Percentiles rank a stretch among this genome's conserved stretches.
phyloP scores from a whole-genome alignment of 2,329 filamentous ascomycete species.

The Aspergillus chevalieri region DNA sequence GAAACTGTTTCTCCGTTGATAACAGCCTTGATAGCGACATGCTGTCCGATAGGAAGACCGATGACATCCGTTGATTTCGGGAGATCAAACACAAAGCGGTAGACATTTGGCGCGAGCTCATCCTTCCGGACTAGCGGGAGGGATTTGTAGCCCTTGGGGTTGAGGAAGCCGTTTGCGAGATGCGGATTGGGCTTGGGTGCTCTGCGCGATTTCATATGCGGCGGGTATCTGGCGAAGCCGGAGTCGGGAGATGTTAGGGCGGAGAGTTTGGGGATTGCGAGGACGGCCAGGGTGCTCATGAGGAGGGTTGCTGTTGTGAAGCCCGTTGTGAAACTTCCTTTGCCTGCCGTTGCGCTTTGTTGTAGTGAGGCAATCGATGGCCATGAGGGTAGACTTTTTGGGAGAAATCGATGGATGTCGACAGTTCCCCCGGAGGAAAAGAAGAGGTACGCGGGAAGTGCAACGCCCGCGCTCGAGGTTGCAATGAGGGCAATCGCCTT shows the following conservation, averaged over 20 bases:
- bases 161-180: constrained; percentile 43
- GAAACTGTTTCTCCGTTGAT: constrained; percentile 43
- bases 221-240: constrained; percentile 25
- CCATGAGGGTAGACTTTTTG: neutral
- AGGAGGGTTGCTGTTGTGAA: constrained; percentile 16
- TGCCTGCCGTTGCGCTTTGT: neutral
- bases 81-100: constrained; percentile 45
- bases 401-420: neutral
- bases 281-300: constrained; percentile 6
- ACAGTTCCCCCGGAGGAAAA: neutral
- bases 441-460: neutral
- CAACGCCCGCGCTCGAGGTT: neutral
- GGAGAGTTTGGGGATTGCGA: constrained; percentile 10
- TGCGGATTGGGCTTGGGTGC: constrained; percentile 35
- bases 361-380: constrained; percentile 3
- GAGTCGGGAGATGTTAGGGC: constrained; percentile 19
- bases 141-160: constrained; percentile 43
- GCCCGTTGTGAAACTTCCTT: constrained; percentile 18
- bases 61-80: constrained; percentile 42
- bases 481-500: neutral
- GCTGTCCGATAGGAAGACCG: constrained; percentile 53
- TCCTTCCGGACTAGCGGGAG: constrained; percentile 38
- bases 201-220: constrained; percentile 36
- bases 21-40: constrained; percentile 48
- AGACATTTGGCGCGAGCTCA: constrained; percentile 24